Base-by-base conservation (phyloP, 805 yeast genomes). In the Hanseniaspora thailandica region DNA sequence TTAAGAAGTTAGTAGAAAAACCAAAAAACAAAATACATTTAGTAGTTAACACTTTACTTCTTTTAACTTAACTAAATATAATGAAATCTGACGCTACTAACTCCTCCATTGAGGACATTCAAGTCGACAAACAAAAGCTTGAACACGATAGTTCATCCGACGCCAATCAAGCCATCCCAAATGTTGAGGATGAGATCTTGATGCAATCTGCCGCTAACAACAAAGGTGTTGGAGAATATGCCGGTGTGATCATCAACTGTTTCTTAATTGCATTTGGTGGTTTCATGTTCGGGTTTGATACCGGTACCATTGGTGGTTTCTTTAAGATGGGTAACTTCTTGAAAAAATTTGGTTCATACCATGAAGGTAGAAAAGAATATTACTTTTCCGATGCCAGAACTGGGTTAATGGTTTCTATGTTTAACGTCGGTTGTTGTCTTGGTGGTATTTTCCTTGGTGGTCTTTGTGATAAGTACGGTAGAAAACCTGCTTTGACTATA, bases 271-370 rank as follows among this genome's bases (percentile, higher is more conserved):
- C 66, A 19, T 62, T 62, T 34, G 66, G 66, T 58, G 66, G 66
- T 54, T 77, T 80, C 80, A 83, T 81, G 46, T 82, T 80, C 59
- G 87, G 87, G 58, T 82, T 82, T 76, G 87, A 82, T 69, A 82
- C 86, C 34, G 87, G 86, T 71, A 81, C 86, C 59, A 80, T 81
- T 64, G 78, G 84, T n/a, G 86, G 86, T 57, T 80, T 82, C 61
- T 82, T 81, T 53, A 76, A 78, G 63, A 65, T 64, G 61, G 59
- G 75, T n/a, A 83, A 81, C 62, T 82, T 76, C 69, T 63, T 68
- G 51, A 57, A 62, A 41, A 72, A 86, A 63, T 82, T 82, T 60
- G 88, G 86, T 63, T 71, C 73, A 57, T 19, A 62, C 1, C 58
- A 68, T 55, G 58, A 48, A 20, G 53, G 62, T 13, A 61, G 58